Evolutionary conservation across 176 grass and related monocot species (phyloP).

Genomic region (Ampelocalamus luodianensis): DNA sequence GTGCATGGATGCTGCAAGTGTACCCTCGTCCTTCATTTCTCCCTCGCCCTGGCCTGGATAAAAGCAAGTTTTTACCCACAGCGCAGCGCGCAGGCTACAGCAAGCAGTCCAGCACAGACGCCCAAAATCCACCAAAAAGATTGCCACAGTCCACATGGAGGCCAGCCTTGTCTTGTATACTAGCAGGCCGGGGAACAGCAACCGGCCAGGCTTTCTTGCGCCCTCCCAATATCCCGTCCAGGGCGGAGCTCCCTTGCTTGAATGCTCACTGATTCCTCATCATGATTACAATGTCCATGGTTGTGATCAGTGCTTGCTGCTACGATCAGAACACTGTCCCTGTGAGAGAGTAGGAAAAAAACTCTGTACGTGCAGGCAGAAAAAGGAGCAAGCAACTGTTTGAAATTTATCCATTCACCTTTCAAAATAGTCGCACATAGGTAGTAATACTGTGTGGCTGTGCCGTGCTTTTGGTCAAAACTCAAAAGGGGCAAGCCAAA

Average conservation of each 20-base stretch:
- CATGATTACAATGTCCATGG: slow-evolving; percentile 48
- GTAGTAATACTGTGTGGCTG: background rate
- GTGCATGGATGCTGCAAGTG: background rate
- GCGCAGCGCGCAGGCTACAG: background rate
- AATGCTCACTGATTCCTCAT: slow-evolving; percentile 12
- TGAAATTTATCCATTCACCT: background rate
- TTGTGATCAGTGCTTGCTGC: slow-evolving; percentile 9
- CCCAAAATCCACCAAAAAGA: slow-evolving; percentile 49
- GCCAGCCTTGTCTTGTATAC: slow-evolving; percentile 49
- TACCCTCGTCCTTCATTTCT: background rate
- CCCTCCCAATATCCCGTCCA: background rate
- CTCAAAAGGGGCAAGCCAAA: background rate
- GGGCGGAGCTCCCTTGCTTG: background rate
- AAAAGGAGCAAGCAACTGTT: slow-evolving; percentile 20
- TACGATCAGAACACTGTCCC: background rate
- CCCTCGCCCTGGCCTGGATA: background rate
- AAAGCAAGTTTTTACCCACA: background rate
- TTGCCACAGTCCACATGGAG: slow-evolving; percentile 43
- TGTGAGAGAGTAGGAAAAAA: slow-evolving; percentile 9
- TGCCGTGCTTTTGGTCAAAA: background rate
- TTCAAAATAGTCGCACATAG: slow-evolving; percentile 1
- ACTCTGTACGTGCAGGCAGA: slow-evolving; percentile 27
- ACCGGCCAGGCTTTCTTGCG: slow-evolving; percentile 7
- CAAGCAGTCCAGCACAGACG: background rate
- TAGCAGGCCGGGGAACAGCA: slow-evolving; percentile 38